A percentile compares a stretch with the other conserved stretches of the same genome.
These are phyloP conservation scores for Fraxinus sp. DNA, from an alignment of 305 asterid genomes.

Conservation along the genomic window DNA sequence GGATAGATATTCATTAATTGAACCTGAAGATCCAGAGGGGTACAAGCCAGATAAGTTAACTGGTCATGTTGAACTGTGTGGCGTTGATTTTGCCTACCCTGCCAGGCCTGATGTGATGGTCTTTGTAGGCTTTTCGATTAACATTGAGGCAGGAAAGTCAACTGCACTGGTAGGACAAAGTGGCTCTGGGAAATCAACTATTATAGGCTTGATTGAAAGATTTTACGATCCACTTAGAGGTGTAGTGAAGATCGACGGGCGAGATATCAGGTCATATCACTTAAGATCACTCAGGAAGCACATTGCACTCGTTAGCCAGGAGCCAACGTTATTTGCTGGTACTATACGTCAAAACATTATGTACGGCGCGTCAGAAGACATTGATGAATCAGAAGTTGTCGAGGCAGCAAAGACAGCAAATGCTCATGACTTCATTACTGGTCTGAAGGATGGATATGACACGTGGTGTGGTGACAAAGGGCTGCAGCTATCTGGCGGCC, in stretches of 20 bases:
- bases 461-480: constrained; percentile 89
- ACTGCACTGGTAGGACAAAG: constrained; percentile 91
- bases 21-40: constrained; percentile 75
- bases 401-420: constrained; percentile 85
- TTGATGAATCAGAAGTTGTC: constrained; percentile 54
- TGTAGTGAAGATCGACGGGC: constrained; percentile 62
- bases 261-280: constrained; percentile 60
- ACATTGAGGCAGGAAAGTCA: constrained; percentile 71
- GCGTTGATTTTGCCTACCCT: constrained; percentile 76
- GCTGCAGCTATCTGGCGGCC: constrained; percentile 85
- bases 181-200: constrained; percentile 87
- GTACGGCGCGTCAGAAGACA: constrained; percentile 54
- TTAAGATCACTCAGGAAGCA: constrained; percentile 62
- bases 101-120: constrained; percentile 58
- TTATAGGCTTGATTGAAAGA: constrained; percentile 68
- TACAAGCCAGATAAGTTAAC: constrained; percentile 47
- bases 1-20: constrained; percentile 67
- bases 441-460: constrained; percentile 66
- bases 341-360: constrained; percentile 61
- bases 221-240: constrained; percentile 76
- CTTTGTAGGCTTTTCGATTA: constrained; percentile 60
- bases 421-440: constrained; percentile 77
- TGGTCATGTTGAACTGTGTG: constrained; percentile 59
- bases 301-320: constrained; percentile 88
- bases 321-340: constrained; percentile 76